These are phyloP conservation scores for Microbotryum saponariae DNA, from an alignment of 1,284 basidiomycete genomes.

Conservation along the genomic window DNA sequence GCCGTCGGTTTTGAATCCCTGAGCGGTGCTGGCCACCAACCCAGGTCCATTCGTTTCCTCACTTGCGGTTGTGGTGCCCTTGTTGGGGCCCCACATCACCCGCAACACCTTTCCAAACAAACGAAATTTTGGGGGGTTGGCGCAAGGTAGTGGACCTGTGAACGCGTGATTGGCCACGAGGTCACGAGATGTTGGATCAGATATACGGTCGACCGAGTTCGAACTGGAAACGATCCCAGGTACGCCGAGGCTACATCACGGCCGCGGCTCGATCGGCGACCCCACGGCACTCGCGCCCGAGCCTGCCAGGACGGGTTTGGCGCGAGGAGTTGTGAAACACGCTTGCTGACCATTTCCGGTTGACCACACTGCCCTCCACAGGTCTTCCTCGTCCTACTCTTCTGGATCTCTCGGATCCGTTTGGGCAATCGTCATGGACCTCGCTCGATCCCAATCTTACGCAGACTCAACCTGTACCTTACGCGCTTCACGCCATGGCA, in stretches of 20 bases:
- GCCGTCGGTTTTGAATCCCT: neutral
- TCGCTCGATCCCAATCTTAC: conserved; percentile 51
- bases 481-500: conserved; percentile 90
- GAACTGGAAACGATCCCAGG: conserved; percentile 67
- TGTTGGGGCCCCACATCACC: neutral
- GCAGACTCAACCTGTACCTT: conserved; percentile 53
- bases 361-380: conserved; percentile 37
- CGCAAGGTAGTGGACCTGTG: neutral
- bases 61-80: conserved; percentile 1
- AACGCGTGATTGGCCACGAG: neutral
- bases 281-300: neutral
- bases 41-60: neutral
- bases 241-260: conserved; percentile 35
- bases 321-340: neutral
- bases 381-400: conserved; percentile 78
- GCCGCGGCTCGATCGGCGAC: conserved; percentile 1
- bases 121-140: neutral
- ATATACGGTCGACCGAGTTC: conserved; percentile 66
- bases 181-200: conserved; percentile 67
- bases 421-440: conserved; percentile 62
- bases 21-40: neutral
- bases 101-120: neutral
- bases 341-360: too few species aligned
- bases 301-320: neutral
- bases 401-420: conserved; percentile 76